Conservation (phyloP, 2,329 filamentous ascomycete genomes). For the Colletotrichum costaricense region DNA sequence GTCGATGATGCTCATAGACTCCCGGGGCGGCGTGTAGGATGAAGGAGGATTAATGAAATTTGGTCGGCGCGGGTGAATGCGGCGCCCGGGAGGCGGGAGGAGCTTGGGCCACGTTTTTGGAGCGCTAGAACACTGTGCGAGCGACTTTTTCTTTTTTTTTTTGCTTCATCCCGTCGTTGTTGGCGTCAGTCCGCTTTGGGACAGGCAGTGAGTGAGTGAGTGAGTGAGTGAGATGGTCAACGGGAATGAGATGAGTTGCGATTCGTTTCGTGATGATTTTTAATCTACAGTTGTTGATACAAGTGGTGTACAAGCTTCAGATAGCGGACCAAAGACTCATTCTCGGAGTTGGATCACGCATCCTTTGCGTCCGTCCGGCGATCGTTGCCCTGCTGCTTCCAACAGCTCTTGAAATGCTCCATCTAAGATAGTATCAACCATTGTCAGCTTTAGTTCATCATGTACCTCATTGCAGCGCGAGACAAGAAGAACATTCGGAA, state of each 20-base stretch:
- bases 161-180: neutral
- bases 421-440: conserved; percentile 61
- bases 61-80: conserved; percentile 29
- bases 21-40: conserved; percentile 25
- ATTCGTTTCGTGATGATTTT: neutral
- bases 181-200: conserved; percentile 1
- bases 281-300: neutral
- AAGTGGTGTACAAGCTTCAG: neutral
- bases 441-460: neutral
- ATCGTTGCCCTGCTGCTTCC: conserved; percentile 91
- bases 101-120: conserved; percentile 24
- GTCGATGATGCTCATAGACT: neutral
- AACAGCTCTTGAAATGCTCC: conserved; percentile 89
- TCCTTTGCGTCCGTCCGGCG: conserved; percentile 83
- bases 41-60: conserved; percentile 21
- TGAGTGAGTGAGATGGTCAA: neutral
- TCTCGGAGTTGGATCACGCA: conserved; percentile 45
- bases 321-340: neutral
- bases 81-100: conserved; percentile 15
- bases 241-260: neutral
- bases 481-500: neutral
- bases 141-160: neutral
- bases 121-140: conserved; percentile 10
- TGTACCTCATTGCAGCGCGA: neutral
- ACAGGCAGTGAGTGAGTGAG: neutral